phyloP scores from a whole-genome alignment of 2,329 filamentous ascomycete species.

The Sordariomycetes sp. region DNA sequence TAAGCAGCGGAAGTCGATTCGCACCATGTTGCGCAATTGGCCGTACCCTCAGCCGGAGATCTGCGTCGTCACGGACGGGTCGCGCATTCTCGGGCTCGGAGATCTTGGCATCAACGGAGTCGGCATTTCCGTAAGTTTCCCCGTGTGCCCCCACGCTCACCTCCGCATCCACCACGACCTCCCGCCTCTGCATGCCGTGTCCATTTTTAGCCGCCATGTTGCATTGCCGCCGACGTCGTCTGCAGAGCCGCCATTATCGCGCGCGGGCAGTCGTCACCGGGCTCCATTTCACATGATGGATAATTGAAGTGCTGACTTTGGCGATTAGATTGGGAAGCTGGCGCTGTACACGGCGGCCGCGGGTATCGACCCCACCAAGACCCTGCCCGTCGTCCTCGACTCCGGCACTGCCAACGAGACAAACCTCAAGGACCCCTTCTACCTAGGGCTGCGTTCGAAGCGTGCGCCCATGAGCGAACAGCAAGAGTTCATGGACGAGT shows the following conservation, averaged over 20 bases:
- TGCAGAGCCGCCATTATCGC: neutral
- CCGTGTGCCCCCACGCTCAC: neutral
- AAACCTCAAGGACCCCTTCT: slow-evolving; percentile 59
- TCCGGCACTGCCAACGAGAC: slow-evolving; percentile 53
- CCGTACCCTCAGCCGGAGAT: slow-evolving; percentile 82
- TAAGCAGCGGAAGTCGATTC: slow-evolving; percentile 82
- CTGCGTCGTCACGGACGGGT: slow-evolving; percentile 92
- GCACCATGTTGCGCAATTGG: slow-evolving; percentile 86
- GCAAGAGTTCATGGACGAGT: slow-evolving; percentile 88
- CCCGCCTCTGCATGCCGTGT: neutral
- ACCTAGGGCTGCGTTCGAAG: slow-evolving; percentile 77
- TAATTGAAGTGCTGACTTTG: slow-evolving; percentile 9
- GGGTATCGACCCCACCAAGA: slow-evolving; percentile 84
- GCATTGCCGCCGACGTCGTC: neutral
- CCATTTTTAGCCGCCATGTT: neutral
- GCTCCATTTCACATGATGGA: neutral
- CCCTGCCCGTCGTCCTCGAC: slow-evolving; percentile 56
- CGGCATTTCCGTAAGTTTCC: slow-evolving; percentile 68
- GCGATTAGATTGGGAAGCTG: slow-evolving; percentile 67
- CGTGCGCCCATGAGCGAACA: slow-evolving; percentile 69
- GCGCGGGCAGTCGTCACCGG: neutral
- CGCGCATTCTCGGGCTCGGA: slow-evolving; percentile 80
- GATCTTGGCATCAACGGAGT: slow-evolving; percentile 96
- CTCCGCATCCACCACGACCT: neutral
- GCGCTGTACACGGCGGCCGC: slow-evolving; percentile 91